Percentiles rank a stretch among this genome's conserved stretches.
phyloP scores from a whole-genome alignment of 805 yeast species.

The Barnettozyma populi region DNA sequence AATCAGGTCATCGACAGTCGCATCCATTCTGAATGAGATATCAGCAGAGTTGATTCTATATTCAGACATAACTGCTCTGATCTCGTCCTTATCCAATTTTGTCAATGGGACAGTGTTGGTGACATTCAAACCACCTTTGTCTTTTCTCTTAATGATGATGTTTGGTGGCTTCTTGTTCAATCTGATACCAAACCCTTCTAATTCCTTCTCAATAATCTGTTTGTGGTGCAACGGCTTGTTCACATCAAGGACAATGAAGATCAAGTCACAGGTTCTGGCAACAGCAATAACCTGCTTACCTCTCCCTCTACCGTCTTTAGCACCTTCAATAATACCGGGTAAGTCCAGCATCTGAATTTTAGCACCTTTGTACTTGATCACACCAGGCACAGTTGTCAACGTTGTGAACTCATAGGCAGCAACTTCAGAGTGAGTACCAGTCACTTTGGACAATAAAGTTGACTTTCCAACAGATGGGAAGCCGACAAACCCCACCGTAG shows the following conservation, averaged over 20 bases:
- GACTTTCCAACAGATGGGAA: constrained; percentile 91
- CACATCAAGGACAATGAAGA: constrained; percentile 92
- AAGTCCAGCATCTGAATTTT: constrained; percentile 93
- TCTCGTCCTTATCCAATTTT: constrained; percentile 86
- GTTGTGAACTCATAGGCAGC: constrained; percentile 98
- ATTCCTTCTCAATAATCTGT: constrained; percentile 86
- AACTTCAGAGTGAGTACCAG: constrained; percentile 97
- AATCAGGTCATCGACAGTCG: constrained; percentile 93
- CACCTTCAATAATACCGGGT: constrained; percentile 89
- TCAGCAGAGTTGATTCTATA: constrained; percentile 94
- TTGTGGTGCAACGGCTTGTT: constrained; percentile 94
- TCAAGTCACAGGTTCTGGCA: constrained; percentile 93
- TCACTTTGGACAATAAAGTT: constrained; percentile 78
- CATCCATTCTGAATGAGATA: constrained; percentile 94
- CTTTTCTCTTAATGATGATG: constrained; percentile 86
- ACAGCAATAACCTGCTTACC: constrained; percentile 98
- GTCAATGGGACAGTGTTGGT: constrained; percentile 92
- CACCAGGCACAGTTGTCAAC: constrained; percentile 95
- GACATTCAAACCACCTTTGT: constrained; percentile 91
- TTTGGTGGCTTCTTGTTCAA: constrained; percentile 91
- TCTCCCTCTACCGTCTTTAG: constrained; percentile 87
- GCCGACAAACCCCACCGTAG: constrained; percentile 95
- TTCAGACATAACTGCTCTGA: constrained; percentile 93
- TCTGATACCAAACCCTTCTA: constrained; percentile 97
- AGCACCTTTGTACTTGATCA: constrained; percentile 93